Evolutionary conservation across 192 early-diverging fungal species (phyloP).

Genomic region (Linnemannia elongata): DNA sequence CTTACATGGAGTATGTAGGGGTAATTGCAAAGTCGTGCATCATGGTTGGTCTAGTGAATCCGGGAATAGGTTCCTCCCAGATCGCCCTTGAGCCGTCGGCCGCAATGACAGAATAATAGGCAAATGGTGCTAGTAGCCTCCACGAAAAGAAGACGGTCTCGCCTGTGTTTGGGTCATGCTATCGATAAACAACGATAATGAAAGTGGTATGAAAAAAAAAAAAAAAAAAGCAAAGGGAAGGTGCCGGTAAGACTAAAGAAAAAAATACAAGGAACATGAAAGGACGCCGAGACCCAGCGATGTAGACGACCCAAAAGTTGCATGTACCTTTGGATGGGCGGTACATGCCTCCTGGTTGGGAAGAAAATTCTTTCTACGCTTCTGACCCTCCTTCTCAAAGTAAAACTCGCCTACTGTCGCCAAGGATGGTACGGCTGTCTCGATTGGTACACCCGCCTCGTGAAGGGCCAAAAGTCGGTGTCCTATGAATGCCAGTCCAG

Average conservation of each 20-base stretch:
- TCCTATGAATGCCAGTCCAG: slow-evolving; percentile 22
- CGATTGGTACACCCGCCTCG: slow-evolving; percentile 33
- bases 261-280: background rate
- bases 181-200: background rate
- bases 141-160: slow-evolving; percentile 45
- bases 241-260: background rate
- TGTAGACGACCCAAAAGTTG: background rate
- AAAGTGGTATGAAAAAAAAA: background rate
- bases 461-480: slow-evolving; percentile 30
- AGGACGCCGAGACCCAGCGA: background rate
- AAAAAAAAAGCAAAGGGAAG: background rate
- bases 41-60: slow-evolving; percentile 24
- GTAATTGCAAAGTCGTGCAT: slow-evolving; percentile 50
- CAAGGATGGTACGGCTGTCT: slow-evolving; percentile 26
- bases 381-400: slow-evolving; percentile 25
- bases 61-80: slow-evolving; percentile 45
- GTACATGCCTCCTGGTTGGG: slow-evolving; percentile 21
- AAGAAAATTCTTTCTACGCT: background rate
- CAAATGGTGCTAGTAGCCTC: slow-evolving; percentile 4
- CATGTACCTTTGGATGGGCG: slow-evolving; percentile 49
- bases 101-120: slow-evolving; percentile 35
- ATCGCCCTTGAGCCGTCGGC: slow-evolving; percentile 22
- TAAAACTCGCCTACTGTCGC: slow-evolving; percentile 38
- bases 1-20: slow-evolving; percentile 35
- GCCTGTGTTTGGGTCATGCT: slow-evolving; percentile 39